Conservation (phyloP, 75 land plant genomes). For the Pseudotsuga menziesii region DNA sequence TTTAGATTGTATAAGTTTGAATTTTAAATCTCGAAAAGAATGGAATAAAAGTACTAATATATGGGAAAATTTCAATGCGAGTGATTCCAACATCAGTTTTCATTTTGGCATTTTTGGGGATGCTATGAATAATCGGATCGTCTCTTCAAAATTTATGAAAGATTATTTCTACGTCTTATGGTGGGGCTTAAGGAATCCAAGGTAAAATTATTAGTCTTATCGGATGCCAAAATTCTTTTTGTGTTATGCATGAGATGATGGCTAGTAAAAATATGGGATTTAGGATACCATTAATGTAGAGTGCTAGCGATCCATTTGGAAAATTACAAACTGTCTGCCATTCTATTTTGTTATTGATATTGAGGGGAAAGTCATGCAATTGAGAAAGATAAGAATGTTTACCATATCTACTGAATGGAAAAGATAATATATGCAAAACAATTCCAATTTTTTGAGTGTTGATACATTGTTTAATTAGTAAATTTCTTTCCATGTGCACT, state of each 20-base stretch:
- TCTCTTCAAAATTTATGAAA: slow-evolving; percentile 36
- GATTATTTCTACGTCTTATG: slow-evolving; percentile 76
- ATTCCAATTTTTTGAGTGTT: no score
- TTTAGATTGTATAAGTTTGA: slow-evolving; percentile 35
- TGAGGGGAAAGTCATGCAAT: not conserved
- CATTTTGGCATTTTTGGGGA: slow-evolving; percentile 52
- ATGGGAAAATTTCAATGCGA: slow-evolving; percentile 29
- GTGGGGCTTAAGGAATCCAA: slow-evolving; percentile 77
- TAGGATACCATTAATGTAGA: not conserved
- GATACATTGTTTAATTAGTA: no score
- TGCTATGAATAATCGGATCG: slow-evolving; percentile 38
- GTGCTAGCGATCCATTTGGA: not conserved
- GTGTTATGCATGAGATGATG: not conserved
- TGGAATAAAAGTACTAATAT: slow-evolving; percentile 43
- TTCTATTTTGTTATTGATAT: not conserved
- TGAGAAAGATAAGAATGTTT: not conserved
- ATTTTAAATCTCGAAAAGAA: slow-evolving; percentile 1
- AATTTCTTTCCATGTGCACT: no score
- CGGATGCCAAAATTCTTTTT: not conserved
- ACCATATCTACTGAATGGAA: no score
- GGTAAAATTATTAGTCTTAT: slow-evolving; percentile 31
- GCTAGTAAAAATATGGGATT: not conserved
- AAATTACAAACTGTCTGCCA: not conserved
- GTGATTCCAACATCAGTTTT: slow-evolving; percentile 13
- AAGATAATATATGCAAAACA: no score